Evolutionary conservation across 2,329 filamentous ascomycete genomes (phyloP).

Genomic region (Aciculosporium take): DNA sequence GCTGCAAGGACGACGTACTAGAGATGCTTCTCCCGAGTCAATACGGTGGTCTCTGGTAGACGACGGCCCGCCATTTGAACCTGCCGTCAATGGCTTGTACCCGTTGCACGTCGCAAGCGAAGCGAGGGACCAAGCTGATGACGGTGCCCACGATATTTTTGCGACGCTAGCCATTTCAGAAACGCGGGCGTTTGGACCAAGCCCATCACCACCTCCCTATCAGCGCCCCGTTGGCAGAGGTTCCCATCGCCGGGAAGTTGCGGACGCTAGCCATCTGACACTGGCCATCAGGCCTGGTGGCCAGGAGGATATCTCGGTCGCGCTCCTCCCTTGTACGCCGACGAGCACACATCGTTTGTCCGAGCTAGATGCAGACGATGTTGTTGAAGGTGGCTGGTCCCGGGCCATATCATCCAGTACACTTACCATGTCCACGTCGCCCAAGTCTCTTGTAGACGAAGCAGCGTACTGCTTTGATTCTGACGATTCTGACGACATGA

Average conservation of each 20-base stretch:
- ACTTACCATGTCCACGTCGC: constrained; percentile 22
- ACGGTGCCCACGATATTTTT: constrained; percentile 48
- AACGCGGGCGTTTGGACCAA: constrained; percentile 27
- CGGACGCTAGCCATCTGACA: constrained; percentile 14
- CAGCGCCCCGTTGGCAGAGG: constrained; percentile 21
- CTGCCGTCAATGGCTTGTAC: constrained; percentile 17
- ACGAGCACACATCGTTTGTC: constrained; percentile 7
- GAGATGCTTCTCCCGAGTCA: constrained; percentile 43
- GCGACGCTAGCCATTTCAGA: constrained; percentile 37
- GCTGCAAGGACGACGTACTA: constrained; percentile 28
- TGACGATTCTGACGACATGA: constrained; percentile 26
- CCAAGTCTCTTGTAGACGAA: constrained; percentile 26
- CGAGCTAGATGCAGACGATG: constrained; percentile 12
- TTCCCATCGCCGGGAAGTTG: constrained; percentile 8
- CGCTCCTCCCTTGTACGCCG: constrained; percentile 10
- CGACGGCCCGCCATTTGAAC: constrained; percentile 19
- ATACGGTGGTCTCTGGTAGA: constrained; percentile 37
- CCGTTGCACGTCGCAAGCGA: constrained; percentile 22
- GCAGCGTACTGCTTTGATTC: constrained; percentile 33
- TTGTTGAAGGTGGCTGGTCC: constrained; percentile 12
- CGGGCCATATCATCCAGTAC: constrained; percentile 16
- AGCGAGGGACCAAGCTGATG: constrained; percentile 20
- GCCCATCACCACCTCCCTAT: constrained; percentile 39
- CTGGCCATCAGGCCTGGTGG: constrained; percentile 11
- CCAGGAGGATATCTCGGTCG: constrained; percentile 6